Evolutionary conservation across 129 eudicot species (phyloP).

Genomic region (Calendula officinalis): DNA sequence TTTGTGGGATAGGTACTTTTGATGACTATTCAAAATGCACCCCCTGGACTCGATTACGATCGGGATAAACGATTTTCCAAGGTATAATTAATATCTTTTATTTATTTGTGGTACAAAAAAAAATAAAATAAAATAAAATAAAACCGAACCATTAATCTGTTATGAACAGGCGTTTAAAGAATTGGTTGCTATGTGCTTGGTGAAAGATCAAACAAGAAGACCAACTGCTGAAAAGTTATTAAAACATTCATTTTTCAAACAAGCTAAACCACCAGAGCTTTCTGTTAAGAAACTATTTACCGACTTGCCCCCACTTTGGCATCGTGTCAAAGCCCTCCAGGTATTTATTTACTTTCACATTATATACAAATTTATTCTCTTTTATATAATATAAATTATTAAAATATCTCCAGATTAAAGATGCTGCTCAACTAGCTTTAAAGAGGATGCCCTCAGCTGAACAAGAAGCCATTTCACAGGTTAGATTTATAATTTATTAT

Average conservation of each 20-base stretch:
- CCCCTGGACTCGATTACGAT: slow-evolving; percentile 98
- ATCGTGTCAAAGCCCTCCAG: slow-evolving; percentile 95
- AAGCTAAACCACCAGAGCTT: slow-evolving; percentile 85
- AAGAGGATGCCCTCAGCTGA: slow-evolving; percentile 98
- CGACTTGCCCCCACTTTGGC: slow-evolving; percentile 88
- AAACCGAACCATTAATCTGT: slow-evolving; percentile 9
- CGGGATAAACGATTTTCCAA: slow-evolving; percentile 97
- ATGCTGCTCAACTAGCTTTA: slow-evolving; percentile 95
- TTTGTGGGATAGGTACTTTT: slow-evolving; percentile 66
- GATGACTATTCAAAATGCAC: slow-evolving; percentile 98
- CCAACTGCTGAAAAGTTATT: slow-evolving; percentile 94
- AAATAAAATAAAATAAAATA: slow-evolving; percentile 12
- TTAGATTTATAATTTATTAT: slow-evolving; percentile 30
- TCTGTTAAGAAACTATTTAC: slow-evolving; percentile 79
- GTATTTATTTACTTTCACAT: slow-evolving; percentile 27
- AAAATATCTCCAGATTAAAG: slow-evolving; percentile 57
- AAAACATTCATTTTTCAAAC: slow-evolving; percentile 90
- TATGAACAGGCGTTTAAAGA: slow-evolving; percentile 86
- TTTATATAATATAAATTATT: neutral
- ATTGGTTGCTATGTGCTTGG: slow-evolving; percentile 99
- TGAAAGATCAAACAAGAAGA: slow-evolving; percentile 96
- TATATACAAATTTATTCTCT: neutral
- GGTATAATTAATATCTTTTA: slow-evolving; percentile 42
- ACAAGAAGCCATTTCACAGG: slow-evolving; percentile 94
- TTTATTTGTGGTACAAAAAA: neutral